Conservation (phyloP, 2,329 filamentous ascomycete species). For the Pyrenophora graminea region DNA sequence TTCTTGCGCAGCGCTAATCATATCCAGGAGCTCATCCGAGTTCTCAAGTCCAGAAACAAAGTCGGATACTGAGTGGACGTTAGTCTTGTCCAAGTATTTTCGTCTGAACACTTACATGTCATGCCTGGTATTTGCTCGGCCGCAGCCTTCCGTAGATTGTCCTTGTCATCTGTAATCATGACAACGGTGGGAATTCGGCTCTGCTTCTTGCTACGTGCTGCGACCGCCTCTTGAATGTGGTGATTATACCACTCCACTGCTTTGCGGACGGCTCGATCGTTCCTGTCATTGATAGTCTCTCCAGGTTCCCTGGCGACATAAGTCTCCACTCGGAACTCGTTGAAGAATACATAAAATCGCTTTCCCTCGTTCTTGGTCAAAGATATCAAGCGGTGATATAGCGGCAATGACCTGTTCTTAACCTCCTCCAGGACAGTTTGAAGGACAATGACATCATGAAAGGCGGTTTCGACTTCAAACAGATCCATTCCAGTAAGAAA, state of each 20-base stretch:
- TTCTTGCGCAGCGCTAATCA: conserved; percentile 83
- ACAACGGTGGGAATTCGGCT: conserved; percentile 73
- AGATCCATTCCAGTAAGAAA: conserved; percentile 95
- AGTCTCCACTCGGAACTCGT: conserved; percentile 93
- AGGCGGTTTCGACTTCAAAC: conserved; percentile 88
- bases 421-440: conserved; percentile 97
- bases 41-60: conserved; percentile 87
- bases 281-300: conserved; percentile 94
- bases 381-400: conserved; percentile 90
- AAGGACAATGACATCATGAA: conserved; percentile 95
- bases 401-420: conserved; percentile 86
- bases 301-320: conserved; percentile 74
- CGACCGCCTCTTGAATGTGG: conserved; percentile 70
- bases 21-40: conserved; percentile 83
- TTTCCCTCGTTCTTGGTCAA: conserved; percentile 96
- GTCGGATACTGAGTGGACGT: conserved; percentile 52
- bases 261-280: conserved; percentile 85
- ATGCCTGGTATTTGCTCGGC: conserved; percentile 72
- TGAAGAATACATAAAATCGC: conserved; percentile 98
- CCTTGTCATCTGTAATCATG: conserved; percentile 91
- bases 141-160: conserved; percentile 81
- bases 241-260: conserved; percentile 89
- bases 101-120: conserved; percentile 49
- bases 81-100: conserved; percentile 5
- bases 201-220: conserved; percentile 56